Base-by-base conservation (phyloP, 1,284 basidiomycete genomes). In the Stereum hirsutum region DNA sequence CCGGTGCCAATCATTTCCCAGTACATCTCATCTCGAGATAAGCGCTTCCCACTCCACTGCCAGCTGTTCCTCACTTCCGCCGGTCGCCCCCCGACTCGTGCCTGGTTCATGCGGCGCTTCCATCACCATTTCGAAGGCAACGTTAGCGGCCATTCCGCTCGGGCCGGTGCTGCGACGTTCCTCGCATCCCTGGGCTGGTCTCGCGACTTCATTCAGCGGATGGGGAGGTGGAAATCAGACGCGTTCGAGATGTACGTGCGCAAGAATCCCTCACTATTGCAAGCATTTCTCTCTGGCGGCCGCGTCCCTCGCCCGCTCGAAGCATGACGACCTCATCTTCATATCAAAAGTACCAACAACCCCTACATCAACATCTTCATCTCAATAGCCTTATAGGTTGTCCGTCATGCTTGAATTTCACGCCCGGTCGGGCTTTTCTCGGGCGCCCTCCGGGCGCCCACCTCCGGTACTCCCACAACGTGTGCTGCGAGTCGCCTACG, bases 91-190 rank as follows among this genome's bases (percentile, higher is more conserved):
- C 60, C 61, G 7, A 56, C 56, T 0, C 49, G 53, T 4, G 7
- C 42, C 0, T 62, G 61, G 61, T 61, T 58, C 44, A 26, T 51
- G 3, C 7, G 4, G 3, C 42, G 47, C 2, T 38, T 62, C 2
- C 46, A 24, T 2, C 0, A 1, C 1, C 31, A 49, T 23, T 49
- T 59, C 38, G 49, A 49, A 2, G 10, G 23, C 14, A 26, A 50
- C 51, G 49, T 56, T 37, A 45, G 41, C 6, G 64, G 66, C 0
- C 66, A 69, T 36, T 68, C 66, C 3, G 23, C 58, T 14, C 54
- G 61, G 3, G 54, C 64, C 6, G 65, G 66, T 0, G 61, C 62
- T 1, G 63, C 66, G 0, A 70, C 66, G 0, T 55, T 50, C 27
- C 56, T 59, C 25, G 64, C 65, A 0, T 33, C 48, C 0, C 46